Conservation (phyloP, 345 rosid species). For the Pistacia vera region DNA sequence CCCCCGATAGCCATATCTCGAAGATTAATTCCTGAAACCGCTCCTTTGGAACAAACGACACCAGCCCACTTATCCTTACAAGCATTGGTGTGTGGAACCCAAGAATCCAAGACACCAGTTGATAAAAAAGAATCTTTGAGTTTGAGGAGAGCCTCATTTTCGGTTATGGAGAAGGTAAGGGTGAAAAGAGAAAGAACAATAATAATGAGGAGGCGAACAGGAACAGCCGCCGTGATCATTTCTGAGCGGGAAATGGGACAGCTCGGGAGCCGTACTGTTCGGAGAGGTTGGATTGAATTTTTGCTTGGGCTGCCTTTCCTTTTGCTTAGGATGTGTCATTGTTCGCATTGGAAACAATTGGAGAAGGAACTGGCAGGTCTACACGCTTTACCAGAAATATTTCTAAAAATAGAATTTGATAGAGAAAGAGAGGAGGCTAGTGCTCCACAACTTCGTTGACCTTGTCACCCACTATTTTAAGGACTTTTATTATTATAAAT, state of each 20-base stretch:
- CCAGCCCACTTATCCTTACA: constrained; percentile 66
- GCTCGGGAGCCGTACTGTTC: constrained; percentile 53
- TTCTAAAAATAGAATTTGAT: constrained; percentile 43
- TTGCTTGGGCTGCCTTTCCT: constrained; percentile 19
- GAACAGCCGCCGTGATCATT: constrained; percentile 48
- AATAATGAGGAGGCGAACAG: constrained; percentile 26
- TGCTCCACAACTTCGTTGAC: constrained; percentile 21
- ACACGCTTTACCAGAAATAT: constrained; percentile 7
- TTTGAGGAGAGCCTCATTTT: constrained; percentile 41
- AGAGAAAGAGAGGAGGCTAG: background rate
- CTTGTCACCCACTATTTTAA: constrained; percentile 15
- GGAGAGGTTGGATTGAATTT: constrained; percentile 28
- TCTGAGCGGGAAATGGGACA: constrained; percentile 28
- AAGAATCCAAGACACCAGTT: constrained; percentile 47
- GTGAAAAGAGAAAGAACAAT: background rate
- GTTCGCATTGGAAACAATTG: constrained; percentile 20
- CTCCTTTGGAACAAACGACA: constrained; percentile 45
- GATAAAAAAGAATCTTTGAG: constrained; percentile 45
- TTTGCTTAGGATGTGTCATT: constrained; percentile 32
- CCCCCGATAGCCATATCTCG: constrained; percentile 58
- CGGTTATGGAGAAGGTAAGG: constrained; percentile 28
- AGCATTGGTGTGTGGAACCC: constrained; percentile 57
- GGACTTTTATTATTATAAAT: background rate
- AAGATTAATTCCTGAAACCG: constrained; percentile 64
- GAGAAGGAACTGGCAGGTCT: constrained; percentile 35